phyloP scores from a whole-genome alignment of 2,329 filamentous ascomycete genomes.

The Aureobasidium namibiae region DNA sequence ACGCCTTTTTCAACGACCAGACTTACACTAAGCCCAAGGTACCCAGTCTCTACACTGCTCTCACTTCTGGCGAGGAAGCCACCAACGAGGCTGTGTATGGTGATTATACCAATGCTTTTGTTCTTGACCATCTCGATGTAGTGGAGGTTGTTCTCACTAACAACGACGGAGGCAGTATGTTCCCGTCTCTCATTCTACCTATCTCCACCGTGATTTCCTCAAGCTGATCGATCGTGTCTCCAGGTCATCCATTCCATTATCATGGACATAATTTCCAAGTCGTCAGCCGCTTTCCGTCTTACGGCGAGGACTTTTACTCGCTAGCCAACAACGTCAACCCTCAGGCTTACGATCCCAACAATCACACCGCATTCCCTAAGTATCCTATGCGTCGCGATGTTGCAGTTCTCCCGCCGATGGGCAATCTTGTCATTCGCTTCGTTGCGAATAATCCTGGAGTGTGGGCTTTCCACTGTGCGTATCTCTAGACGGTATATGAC shows the following conservation, averaged over 20 bases:
- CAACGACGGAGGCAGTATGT: slow-evolving; percentile 43
- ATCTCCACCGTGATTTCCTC: neutral
- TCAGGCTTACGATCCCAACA: slow-evolving; percentile 20
- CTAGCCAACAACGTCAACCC: slow-evolving; percentile 14
- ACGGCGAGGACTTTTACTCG: slow-evolving; percentile 25
- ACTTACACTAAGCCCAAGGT: slow-evolving; percentile 70
- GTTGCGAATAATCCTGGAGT: slow-evolving; percentile 43
- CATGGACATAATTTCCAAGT: slow-evolving; percentile 71
- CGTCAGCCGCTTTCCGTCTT: slow-evolving; percentile 25
- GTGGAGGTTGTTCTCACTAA: slow-evolving; percentile 74
- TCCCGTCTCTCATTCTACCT: neutral
- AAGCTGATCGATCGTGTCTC: neutral
- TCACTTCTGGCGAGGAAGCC: slow-evolving; percentile 49
- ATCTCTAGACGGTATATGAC: neutral
- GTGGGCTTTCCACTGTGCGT: slow-evolving; percentile 17
- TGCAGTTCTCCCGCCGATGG: slow-evolving; percentile 45
- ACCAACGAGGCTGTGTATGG: slow-evolving; percentile 40
- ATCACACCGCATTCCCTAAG: slow-evolving; percentile 28
- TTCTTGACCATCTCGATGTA: slow-evolving; percentile 59
- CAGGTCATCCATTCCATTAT: slow-evolving; percentile 59
- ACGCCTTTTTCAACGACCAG: slow-evolving; percentile 58
- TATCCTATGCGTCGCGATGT: slow-evolving; percentile 46
- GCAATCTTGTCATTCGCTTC: slow-evolving; percentile 49
- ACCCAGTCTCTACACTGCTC: slow-evolving; percentile 68
- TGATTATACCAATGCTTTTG: slow-evolving; percentile 47